Percentiles rank a stretch among this genome's conserved stretches.
phyloP scores from a whole-genome alignment of 1,284 basidiomycete genomes.

The Sanguinoderma infundibulare region DNA sequence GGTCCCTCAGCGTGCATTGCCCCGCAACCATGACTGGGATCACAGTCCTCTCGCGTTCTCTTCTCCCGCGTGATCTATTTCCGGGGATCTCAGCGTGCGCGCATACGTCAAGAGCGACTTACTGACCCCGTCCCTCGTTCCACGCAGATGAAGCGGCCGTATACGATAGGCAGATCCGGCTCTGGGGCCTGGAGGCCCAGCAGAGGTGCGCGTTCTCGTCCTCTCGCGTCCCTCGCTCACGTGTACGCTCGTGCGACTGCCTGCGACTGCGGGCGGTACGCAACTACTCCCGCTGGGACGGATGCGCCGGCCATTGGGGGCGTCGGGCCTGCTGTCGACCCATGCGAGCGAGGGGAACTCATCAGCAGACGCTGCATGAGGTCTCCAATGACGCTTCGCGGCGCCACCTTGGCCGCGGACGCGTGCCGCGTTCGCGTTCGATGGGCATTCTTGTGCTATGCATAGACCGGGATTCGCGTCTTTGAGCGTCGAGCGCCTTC shows the following conservation, averaged over 20 bases:
- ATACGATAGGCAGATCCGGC: constrained; percentile 96
- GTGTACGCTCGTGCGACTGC: not conserved
- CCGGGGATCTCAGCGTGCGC: not conserved
- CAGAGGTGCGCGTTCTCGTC: constrained; percentile 65
- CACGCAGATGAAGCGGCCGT: constrained; percentile 78
- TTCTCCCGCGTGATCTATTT: not conserved
- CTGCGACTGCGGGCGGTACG: constrained; percentile 3
- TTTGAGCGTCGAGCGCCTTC: not conserved
- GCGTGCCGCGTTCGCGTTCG: not conserved
- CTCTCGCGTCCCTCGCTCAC: constrained; percentile 5
- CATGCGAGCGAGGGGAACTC: not conserved
- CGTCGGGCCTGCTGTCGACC: not conserved
- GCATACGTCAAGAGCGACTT: not conserved
- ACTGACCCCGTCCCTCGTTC: not conserved
- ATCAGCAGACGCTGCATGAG: constrained; percentile 11
- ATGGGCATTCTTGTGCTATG: constrained; percentile 7
- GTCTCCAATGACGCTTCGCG: constrained; percentile 5
- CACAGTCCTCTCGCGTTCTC: not conserved
- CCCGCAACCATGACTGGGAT: constrained; percentile 3
- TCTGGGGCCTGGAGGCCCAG: constrained; percentile 98
- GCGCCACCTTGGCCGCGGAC: not conserved
- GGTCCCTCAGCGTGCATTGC: not conserved
- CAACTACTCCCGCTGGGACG: constrained; percentile 9
- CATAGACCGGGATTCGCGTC: constrained; percentile 1
- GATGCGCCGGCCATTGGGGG: constrained; percentile 5